Evolutionary conservation across 2,329 filamentous ascomycete species (phyloP).

Genomic region (Cladosporium sp.): DNA sequence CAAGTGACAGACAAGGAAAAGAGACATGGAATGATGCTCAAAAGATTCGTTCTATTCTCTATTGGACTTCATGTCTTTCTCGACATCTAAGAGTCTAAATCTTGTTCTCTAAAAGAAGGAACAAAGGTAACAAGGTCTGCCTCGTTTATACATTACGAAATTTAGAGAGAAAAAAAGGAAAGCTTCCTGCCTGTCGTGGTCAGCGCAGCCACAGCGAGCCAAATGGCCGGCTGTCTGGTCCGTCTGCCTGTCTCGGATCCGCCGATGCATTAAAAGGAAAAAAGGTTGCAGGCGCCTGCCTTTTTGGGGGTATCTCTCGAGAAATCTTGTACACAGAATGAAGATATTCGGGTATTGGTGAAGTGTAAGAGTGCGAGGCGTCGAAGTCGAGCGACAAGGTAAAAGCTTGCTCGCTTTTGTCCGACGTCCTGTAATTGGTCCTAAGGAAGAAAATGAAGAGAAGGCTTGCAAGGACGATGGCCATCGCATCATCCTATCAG

Average conservation of each 20-base stretch:
- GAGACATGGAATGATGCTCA: too few species aligned
- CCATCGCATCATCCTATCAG: conserved; percentile 31
- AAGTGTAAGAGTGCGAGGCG: neutral
- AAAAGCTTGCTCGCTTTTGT: neutral
- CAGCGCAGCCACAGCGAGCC: neutral
- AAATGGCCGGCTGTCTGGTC: neutral
- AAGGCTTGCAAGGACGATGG: neutral
- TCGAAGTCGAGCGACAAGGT: neutral
- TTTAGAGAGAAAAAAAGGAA: neutral
- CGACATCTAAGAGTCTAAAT: neutral
- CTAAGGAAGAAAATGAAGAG: neutral
- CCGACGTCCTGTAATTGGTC: neutral
- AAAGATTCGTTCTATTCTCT: conserved; percentile 3
- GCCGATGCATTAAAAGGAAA: neutral
- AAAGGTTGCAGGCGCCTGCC: conserved; percentile 7
- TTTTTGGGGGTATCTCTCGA: conserved; percentile 9
- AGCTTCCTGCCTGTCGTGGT: neutral
- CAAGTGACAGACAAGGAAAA: neutral
- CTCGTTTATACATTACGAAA: conserved; percentile 6
- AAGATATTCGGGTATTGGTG: neutral
- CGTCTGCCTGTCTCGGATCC: neutral
- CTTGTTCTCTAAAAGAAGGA: neutral
- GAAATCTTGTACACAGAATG: conserved; percentile 2
- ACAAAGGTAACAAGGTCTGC: neutral
- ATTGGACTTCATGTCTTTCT: too few species aligned